phyloP scores from a whole-genome alignment of 176 grass and related monocot genomes.

The Cenchrus purpureus region DNA sequence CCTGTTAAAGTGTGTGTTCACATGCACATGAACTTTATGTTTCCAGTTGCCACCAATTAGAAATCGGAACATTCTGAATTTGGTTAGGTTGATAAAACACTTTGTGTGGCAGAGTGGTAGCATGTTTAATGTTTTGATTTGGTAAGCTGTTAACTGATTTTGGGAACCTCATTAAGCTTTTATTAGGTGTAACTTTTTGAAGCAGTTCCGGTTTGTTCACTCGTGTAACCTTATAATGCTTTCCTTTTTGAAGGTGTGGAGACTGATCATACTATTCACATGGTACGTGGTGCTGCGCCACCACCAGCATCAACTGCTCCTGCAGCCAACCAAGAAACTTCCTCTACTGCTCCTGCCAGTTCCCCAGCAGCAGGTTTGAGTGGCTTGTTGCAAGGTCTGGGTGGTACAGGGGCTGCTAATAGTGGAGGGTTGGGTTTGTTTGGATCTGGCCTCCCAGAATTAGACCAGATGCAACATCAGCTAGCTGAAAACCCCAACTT shows the following conservation, averaged over 20 bases:
- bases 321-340: constrained; percentile 48
- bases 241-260: constrained; percentile 70
- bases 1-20: not conserved
- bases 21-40: not conserved
- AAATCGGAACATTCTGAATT: not conserved
- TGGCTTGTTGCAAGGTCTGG: constrained; percentile 65
- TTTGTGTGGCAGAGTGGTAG: not conserved
- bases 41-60: not conserved
- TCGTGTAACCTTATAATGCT: constrained; percentile 8
- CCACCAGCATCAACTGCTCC: constrained; percentile 50
- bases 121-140: not conserved
- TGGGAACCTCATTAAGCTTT: constrained; percentile 9
- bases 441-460: constrained; percentile 66
- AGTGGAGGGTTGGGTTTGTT: constrained; percentile 53
- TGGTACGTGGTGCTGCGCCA: constrained; percentile 77
- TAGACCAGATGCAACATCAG: constrained; percentile 75
- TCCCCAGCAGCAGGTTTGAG: constrained; percentile 45
- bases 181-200: not conserved
- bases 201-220: not conserved
- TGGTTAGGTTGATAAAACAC: not conserved
- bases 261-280: constrained; percentile 92
- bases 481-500: constrained; percentile 90
- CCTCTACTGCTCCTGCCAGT: constrained; percentile 50
- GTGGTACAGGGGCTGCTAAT: constrained; percentile 55
- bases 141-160: not conserved